phyloP scores from a whole-genome alignment of 2,329 filamentous ascomycete genomes.

The Ophiostoma triangulosporum region DNA sequence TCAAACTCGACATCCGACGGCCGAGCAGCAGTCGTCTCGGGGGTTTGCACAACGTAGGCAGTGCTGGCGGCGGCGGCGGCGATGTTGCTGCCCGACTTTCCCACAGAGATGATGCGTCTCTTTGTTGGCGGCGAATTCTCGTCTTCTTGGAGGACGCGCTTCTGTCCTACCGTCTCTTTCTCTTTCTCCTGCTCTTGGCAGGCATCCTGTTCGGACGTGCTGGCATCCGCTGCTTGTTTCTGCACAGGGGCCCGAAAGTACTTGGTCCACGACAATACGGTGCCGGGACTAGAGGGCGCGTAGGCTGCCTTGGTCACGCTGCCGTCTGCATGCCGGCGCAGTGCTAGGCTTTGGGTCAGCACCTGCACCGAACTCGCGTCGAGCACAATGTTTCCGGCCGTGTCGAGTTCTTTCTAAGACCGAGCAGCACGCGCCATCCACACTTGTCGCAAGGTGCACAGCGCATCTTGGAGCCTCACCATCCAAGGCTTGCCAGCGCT shows the following conservation, averaged over 20 bases:
- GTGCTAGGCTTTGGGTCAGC: slow-evolving; percentile 7
- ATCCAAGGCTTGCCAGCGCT: not conserved
- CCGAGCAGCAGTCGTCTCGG: not conserved
- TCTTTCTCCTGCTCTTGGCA: too few relatives aligned
- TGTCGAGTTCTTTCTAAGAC: not conserved
- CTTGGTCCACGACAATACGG: slow-evolving; percentile 12
- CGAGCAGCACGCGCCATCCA: slow-evolving; percentile 1
- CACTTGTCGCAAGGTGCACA: not conserved
- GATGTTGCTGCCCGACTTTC: not conserved
- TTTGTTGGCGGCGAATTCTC: not conserved
- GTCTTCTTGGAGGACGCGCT: not conserved
- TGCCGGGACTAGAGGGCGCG: not conserved
- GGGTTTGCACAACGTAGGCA: not conserved
- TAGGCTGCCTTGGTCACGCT: not conserved
- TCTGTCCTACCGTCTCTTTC: too few relatives aligned
- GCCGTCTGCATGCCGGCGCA: not conserved
- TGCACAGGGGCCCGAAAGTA: slow-evolving; percentile 9
- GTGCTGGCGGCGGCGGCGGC: too few relatives aligned
- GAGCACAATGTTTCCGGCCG: not conserved
- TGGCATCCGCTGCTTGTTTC: too few relatives aligned
- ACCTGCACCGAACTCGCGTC: not conserved
- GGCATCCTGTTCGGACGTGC: too few relatives aligned
- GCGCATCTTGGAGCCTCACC: not conserved
- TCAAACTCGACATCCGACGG: slow-evolving; percentile 19
- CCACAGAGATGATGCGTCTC: not conserved